phyloP scores from a whole-genome alignment of 306 rosid species.

The Begonia fuchsioides region DNA sequence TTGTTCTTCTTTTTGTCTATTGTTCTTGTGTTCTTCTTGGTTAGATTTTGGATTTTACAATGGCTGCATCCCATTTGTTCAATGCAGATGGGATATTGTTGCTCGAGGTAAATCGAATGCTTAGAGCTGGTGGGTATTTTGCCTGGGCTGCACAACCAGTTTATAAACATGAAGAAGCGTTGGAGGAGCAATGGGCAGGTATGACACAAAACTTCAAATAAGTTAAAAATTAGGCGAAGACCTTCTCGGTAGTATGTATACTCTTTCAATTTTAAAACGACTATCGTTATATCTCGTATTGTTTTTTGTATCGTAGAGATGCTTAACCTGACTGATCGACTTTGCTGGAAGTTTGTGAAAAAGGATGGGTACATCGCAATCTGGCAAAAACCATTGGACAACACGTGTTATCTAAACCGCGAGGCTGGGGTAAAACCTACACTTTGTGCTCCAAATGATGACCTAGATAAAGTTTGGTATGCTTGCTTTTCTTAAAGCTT shows the following conservation, averaged over 20 bases:
- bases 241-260: no score
- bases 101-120: slow-evolving; percentile 75
- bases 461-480: slow-evolving; percentile 80
- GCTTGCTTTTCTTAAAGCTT: not conserved
- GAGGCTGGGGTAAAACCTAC: slow-evolving; percentile 40
- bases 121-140: slow-evolving; percentile 81
- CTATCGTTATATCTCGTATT: slow-evolving; percentile 1
- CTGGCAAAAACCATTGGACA: slow-evolving; percentile 74
- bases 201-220: not conserved
- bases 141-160: slow-evolving; percentile 94
- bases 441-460: slow-evolving; percentile 57
- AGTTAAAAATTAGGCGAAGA: no score
- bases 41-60: no score
- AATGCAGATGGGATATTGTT: slow-evolving; percentile 76
- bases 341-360: slow-evolving; percentile 76
- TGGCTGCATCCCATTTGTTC: no score
- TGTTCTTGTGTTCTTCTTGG: no score
- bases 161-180: slow-evolving; percentile 53
- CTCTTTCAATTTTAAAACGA: no score
- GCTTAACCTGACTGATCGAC: slow-evolving; percentile 46
- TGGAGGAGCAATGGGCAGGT: slow-evolving; percentile 87
- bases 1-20: no score
- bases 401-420: slow-evolving; percentile 64
- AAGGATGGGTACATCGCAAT: slow-evolving; percentile 77
- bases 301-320: slow-evolving; percentile 32